These are phyloP conservation scores for Mimosa bimucronata DNA, from an alignment of 306 rosid genomes.

Conservation along the genomic window DNA sequence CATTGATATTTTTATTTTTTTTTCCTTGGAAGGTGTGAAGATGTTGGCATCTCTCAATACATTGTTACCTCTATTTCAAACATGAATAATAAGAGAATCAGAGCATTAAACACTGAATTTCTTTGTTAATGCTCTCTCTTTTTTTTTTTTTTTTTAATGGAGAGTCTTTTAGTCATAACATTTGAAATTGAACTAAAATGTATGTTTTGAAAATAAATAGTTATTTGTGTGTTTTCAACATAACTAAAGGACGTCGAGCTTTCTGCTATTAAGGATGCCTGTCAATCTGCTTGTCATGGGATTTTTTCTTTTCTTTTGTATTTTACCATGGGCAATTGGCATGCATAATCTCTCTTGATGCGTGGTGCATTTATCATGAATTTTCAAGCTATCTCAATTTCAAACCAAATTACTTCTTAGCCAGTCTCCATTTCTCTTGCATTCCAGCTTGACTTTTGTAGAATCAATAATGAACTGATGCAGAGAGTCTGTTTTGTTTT, in stretches of 20 bases:
- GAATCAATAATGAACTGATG: conserved; percentile 28
- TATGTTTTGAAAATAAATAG: not conserved
- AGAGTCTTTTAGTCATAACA: not conserved
- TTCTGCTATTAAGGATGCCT: conserved; percentile 30
- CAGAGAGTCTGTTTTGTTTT: conserved; percentile 30
- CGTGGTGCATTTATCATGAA: conserved; percentile 10
- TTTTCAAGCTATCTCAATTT: conserved; percentile 18
- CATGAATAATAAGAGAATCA: no score
- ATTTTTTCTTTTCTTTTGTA: conserved; percentile 29
- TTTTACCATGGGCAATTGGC: conserved; percentile 26
- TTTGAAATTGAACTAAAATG: not conserved
- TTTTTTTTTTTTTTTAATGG: no score
- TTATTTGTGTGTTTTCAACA: not conserved
- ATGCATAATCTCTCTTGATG: conserved; percentile 31
- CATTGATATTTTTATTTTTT: no score
- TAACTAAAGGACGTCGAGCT: not conserved
- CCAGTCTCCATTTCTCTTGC: conserved; percentile 21
- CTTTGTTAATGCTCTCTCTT: no score
- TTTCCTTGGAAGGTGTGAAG: no score
- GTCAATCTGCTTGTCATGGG: conserved; percentile 26
- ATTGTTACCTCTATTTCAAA: no score
- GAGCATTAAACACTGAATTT: no score
- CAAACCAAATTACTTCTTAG: not conserved
- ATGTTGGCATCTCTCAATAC: no score
- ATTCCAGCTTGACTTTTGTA: conserved; percentile 27